Base-by-base conservation (phyloP, 495 filamentous ascomycete species). In the Lichina pygmaea region DNA sequence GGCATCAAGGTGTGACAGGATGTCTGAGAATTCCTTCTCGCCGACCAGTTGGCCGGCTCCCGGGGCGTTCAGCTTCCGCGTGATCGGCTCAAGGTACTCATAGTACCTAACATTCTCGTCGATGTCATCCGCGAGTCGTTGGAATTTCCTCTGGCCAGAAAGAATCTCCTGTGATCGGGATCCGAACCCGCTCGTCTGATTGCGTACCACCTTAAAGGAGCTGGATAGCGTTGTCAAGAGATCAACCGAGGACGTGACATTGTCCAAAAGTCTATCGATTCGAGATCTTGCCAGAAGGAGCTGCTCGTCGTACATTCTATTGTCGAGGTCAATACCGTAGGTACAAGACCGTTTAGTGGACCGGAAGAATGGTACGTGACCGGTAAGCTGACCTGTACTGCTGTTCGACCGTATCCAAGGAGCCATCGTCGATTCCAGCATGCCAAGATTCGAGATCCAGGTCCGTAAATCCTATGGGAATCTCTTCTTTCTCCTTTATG, bases 91-190 rank as follows among this genome's bases (percentile, higher is more conserved):
- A 16, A 95, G 67, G 55, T 86, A 91, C 16, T 75, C 72, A 55
- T 94, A 99, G 56, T 92, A 93, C 50, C 83, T 74, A 6, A 93
- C 66, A 50, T 92, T 91, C 31, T 77, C 72, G 7, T 78, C 77
- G 41, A 99, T 78, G 32, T 78, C 74, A 50, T 86, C 75, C 0
- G 83, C 80, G 36, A 95, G 64, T 34, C 67, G 66, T 43, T 77
- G 71, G 17, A 93, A 66, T 11, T 78, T 73, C 49, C 68, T 73
- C 56, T 94, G 79, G 43, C 91, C 81, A 4, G 71, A 61, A 24
- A 93, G 57, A 1, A 95, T 61, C 12, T 81, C 80, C 53, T 93
- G 81, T 57, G 86, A 95, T 58, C 86, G 83, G 44, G 77, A 75
- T 56, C 84, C 80, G 57, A 99, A 93, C 34, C 77, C 74, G 13